Percentiles rank a stretch among this genome's conserved stretches.
These are phyloP conservation scores for Pseudocercospora vitis DNA, from an alignment of 2,329 filamentous ascomycete species.

Conservation along the genomic window DNA sequence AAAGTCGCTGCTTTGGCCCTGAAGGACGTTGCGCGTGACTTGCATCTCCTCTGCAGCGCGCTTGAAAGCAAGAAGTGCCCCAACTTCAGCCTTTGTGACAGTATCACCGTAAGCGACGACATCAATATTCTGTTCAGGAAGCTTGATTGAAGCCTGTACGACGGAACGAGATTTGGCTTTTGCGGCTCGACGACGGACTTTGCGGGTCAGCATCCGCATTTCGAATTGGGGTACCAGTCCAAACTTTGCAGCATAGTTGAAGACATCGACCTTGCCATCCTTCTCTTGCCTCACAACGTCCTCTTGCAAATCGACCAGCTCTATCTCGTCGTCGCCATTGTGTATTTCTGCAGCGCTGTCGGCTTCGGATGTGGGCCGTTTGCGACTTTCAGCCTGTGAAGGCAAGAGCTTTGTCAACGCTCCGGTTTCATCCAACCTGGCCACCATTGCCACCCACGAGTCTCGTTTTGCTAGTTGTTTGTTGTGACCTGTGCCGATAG, in stretches of 20 bases:
- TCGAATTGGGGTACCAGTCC: conserved; percentile 37
- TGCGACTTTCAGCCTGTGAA: conserved; percentile 7
- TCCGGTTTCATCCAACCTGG: conserved; percentile 3
- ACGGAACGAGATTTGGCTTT: not conserved
- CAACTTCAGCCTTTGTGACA: conserved; percentile 36
- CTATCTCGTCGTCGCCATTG: conserved; percentile 1
- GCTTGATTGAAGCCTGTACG: conserved; percentile 29
- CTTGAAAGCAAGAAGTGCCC: conserved; percentile 44
- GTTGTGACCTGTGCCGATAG: not conserved
- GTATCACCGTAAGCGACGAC: conserved; percentile 34
- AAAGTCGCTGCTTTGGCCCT: not conserved
- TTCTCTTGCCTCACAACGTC: conserved; percentile 27
- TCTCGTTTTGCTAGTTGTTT: conserved; percentile 6
- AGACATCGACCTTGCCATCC: conserved; percentile 38
- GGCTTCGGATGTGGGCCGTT: not conserved
- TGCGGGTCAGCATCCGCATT: conserved; percentile 10
- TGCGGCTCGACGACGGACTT: conserved; percentile 2
- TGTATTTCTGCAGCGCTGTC: conserved; percentile 6
- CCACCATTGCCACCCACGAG: conserved; percentile 18
- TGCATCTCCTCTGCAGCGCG: conserved; percentile 37
- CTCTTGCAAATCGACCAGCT: conserved; percentile 21
- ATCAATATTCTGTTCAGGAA: conserved; percentile 41
- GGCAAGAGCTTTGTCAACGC: conserved; percentile 13
- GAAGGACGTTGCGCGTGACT: not conserved
- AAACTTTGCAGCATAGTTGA: conserved; percentile 46